These are phyloP conservation scores for Xerophyta viscosa DNA, from an alignment of 106 monocot genomes.

Conservation along the genomic window DNA sequence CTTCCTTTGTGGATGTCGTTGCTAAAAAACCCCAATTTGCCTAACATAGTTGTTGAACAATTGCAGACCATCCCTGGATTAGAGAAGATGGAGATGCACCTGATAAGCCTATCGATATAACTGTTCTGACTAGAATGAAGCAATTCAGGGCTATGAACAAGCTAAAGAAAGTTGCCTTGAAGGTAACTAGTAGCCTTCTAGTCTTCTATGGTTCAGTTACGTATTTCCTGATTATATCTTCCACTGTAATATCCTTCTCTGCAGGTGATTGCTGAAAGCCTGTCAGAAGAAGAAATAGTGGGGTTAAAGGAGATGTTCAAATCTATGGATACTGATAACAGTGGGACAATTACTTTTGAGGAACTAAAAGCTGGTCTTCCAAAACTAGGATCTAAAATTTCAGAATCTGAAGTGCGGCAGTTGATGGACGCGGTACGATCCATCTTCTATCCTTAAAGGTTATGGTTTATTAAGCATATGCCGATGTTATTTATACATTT, in stretches of 20 bases:
- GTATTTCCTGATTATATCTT: too few species aligned
- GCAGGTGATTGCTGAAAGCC: slow-evolving; percentile 83
- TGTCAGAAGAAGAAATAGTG: slow-evolving; percentile 80
- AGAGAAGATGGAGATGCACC: slow-evolving; percentile 39
- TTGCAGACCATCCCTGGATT: slow-evolving; percentile 55
- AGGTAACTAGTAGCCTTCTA: slow-evolving; percentile 16
- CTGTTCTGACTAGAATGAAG: slow-evolving; percentile 52
- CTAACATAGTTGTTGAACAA: not conserved
- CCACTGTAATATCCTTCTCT: not conserved
- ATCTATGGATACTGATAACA: slow-evolving; percentile 66
- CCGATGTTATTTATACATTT: too few species aligned
- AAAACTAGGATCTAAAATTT: slow-evolving; percentile 60
- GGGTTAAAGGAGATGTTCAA: slow-evolving; percentile 77
- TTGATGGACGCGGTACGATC: slow-evolving; percentile 60
- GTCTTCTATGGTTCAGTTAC: not conserved
- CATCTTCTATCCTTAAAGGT: not conserved
- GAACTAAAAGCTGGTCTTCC: slow-evolving; percentile 65
- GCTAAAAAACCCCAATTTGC: not conserved
- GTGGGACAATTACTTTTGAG: slow-evolving; percentile 68
- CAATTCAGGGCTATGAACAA: slow-evolving; percentile 52
- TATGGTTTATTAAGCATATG: too few species aligned
- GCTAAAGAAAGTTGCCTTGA: slow-evolving; percentile 59
- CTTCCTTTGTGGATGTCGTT: too few species aligned
- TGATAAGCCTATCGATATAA: slow-evolving; percentile 42
- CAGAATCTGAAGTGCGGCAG: slow-evolving; percentile 64